Evolutionary conservation across 2,329 filamentous ascomycete species (phyloP).

Genomic region (Ceratocystis destructans): DNA sequence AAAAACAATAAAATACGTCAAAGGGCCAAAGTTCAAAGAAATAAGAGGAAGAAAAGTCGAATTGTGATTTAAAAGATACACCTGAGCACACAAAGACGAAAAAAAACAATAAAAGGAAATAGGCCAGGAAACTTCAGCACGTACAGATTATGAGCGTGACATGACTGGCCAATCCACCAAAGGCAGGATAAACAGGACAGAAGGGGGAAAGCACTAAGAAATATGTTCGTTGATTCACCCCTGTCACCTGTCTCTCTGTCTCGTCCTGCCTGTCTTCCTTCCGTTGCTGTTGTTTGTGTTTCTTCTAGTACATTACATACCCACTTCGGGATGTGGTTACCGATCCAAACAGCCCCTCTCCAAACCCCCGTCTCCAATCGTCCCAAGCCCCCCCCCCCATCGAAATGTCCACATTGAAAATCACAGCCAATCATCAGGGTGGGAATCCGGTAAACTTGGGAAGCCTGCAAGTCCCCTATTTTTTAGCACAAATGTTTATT

Average conservation of each 20-base stretch:
- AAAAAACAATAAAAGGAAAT: neutral
- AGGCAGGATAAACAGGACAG: constrained; percentile 1
- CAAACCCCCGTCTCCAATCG: neutral
- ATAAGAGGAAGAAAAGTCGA: neutral
- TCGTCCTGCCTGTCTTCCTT: neutral
- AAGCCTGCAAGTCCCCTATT: too few species aligned
- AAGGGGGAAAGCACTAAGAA: constrained; percentile 1
- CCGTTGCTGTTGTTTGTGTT: constrained; percentile 2
- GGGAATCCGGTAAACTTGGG: neutral
- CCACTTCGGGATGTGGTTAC: neutral
- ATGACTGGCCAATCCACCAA: neutral
- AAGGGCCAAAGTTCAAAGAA: neutral
- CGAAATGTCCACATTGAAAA: neutral
- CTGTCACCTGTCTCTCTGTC: neutral
- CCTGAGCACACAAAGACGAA: neutral
- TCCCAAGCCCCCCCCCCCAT: neutral
- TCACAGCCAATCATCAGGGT: neutral
- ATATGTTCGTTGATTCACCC: neutral
- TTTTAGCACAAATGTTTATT: too few species aligned
- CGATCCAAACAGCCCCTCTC: neutral
- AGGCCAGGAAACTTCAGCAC: neutral
- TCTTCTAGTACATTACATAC: neutral
- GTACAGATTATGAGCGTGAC: neutral
- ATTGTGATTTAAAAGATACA: neutral
- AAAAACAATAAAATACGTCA: neutral